A percentile compares a stretch with the other conserved stretches of the same genome.
Conservation (phyloP, 495 filamentous ascomycete species). For the Oidiodendron maius region DNA sequence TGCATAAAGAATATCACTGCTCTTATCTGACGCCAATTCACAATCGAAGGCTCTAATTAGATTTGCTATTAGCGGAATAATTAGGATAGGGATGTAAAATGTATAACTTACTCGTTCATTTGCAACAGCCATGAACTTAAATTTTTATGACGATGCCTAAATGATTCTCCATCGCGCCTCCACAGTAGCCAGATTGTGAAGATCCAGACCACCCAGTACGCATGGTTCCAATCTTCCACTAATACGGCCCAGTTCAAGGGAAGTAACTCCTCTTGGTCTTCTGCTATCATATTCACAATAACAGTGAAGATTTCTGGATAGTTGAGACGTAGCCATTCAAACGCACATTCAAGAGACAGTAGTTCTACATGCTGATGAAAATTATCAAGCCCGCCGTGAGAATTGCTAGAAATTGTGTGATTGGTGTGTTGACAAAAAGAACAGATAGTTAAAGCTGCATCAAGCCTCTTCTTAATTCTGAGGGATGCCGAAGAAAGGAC, state of each 20-base stretch:
- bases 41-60: background rate
- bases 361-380: conserved; percentile 2
- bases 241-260: conserved; percentile 18
- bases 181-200: conserved; percentile 12
- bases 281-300: conserved; percentile 8
- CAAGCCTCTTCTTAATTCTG: background rate
- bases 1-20: background rate
- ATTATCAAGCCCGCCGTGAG: background rate
- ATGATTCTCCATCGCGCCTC: conserved; percentile 7
- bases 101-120: conserved; percentile 2
- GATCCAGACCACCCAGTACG: conserved; percentile 19
- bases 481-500: background rate
- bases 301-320: conserved; percentile 1
- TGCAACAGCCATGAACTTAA: conserved; percentile 2
- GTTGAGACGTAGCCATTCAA: conserved; percentile 2
- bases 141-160: background rate
- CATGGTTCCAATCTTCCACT: conserved; percentile 17
- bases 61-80: background rate
- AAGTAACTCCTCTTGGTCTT: conserved; percentile 16
- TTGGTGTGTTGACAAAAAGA: background rate
- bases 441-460: background rate
- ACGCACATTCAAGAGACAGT: conserved; percentile 15
- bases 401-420: background rate
- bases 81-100: background rate
- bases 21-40: background rate